These are phyloP conservation scores for Hirschfeldia incana DNA, from an alignment of 345 rosid species.

Conservation along the genomic window DNA sequence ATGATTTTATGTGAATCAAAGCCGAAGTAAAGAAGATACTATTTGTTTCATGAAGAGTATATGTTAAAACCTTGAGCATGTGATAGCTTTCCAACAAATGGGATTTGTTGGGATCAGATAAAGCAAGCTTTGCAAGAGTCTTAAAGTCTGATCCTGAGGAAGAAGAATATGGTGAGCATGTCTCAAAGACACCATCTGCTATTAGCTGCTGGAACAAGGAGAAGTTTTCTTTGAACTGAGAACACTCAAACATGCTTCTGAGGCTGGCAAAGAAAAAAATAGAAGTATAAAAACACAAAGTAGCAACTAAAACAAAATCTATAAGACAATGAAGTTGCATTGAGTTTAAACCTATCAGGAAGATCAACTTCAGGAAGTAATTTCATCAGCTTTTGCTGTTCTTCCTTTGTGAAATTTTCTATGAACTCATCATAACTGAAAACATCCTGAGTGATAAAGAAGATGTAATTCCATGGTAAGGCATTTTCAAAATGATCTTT, in stretches of 20 bases:
- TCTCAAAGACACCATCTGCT: constrained; percentile 73
- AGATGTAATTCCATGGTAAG: not conserved
- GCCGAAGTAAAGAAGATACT: constrained; percentile 14
- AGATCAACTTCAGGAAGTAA: constrained; percentile 59
- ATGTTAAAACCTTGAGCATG: constrained; percentile 59
- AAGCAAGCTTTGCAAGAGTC: constrained; percentile 58
- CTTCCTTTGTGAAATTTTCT: constrained; percentile 63
- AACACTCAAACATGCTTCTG: constrained; percentile 72
- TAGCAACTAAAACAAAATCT: not conserved
- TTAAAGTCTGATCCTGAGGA: constrained; percentile 55
- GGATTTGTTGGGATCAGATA: constrained; percentile 54
- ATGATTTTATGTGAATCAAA: constrained; percentile 9
- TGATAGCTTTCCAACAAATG: constrained; percentile 65
- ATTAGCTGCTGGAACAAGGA: constrained; percentile 72
- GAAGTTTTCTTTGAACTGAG: constrained; percentile 79
- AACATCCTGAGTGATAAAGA: constrained; percentile 51
- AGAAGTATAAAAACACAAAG: not conserved
- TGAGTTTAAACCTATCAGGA: constrained; percentile 56
- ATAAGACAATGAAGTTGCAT: constrained; percentile 3
- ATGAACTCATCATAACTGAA: constrained; percentile 76
- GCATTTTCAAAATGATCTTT: not conserved
- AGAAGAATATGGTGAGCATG: constrained; percentile 43
- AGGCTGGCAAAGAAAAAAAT: constrained; percentile 57
- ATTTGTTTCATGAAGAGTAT: not conserved
- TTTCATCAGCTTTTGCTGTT: constrained; percentile 73